These are phyloP conservation scores for Nyssa sinensis DNA, from an alignment of 148 eudicot species.

Conservation along the genomic window DNA sequence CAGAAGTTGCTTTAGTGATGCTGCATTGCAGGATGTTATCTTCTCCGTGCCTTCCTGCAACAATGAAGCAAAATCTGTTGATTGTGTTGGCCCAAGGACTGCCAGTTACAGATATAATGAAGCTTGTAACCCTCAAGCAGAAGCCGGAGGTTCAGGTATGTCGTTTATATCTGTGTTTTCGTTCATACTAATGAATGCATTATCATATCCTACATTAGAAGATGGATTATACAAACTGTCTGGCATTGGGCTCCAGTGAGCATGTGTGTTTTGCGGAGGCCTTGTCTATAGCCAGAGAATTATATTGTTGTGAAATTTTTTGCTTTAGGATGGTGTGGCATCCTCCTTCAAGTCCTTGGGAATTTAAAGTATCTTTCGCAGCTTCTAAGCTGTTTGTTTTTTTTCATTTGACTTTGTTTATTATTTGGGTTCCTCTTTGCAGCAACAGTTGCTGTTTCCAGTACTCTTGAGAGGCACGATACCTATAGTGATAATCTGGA, in stretches of 20 bases:
- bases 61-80: conserved; percentile 25
- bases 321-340: too few relatives aligned
- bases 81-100: conserved; percentile 10
- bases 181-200: background rate
- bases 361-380: too few relatives aligned
- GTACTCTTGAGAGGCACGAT: conserved; percentile 26
- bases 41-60: conserved; percentile 28
- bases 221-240: too few relatives aligned
- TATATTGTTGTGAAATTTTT: too few relatives aligned
- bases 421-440: background rate
- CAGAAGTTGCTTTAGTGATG: conserved; percentile 47
- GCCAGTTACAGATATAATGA: conserved; percentile 17
- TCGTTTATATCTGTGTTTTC: background rate
- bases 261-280: too few relatives aligned
- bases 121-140: conserved; percentile 25
- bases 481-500: conserved; percentile 22
- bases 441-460: conserved; percentile 25
- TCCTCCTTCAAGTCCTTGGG: too few relatives aligned
- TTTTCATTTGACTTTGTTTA: background rate
- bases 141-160: conserved; percentile 40
- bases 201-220: background rate
- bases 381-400: too few relatives aligned
- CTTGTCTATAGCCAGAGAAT: too few relatives aligned
- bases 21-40: conserved; percentile 39
- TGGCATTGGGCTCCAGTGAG: too few relatives aligned